phyloP scores from a whole-genome alignment of 257 asterid species.

The Fraxinus quadrangulata region DNA sequence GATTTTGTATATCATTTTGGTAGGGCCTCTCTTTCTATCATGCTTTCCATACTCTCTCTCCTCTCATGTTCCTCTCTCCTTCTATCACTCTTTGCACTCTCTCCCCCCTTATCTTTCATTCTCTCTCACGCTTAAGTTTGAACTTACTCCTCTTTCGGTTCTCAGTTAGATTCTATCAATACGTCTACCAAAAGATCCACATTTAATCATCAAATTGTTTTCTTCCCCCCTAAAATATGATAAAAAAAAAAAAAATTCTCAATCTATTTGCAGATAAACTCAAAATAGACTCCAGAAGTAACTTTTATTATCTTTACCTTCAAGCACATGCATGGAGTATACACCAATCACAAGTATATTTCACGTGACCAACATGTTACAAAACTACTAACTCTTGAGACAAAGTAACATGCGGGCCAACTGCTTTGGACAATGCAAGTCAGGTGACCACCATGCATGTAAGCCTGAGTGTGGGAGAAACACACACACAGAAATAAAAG shows the following conservation, averaged over 20 bases:
- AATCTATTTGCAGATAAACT: background rate
- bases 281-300: background rate
- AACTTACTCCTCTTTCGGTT: background rate
- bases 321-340: background rate
- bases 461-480: no score
- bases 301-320: background rate
- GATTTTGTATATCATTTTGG: background rate
- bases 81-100: background rate
- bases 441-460: no score
- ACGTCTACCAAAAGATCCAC: background rate
- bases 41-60: background rate
- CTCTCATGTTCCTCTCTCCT: background rate
- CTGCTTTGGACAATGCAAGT: no score
- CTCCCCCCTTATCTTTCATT: background rate
- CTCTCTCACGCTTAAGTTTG: background rate
- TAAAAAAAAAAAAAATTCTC: no score
- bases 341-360: background rate
- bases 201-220: background rate
- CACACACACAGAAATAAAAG: no score
- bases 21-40: background rate
- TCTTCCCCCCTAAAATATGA: background rate
- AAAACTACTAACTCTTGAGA: background rate
- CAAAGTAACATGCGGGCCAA: no score
- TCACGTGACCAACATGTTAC: background rate
- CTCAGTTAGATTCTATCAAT: background rate